Evolutionary conservation across 2,329 filamentous ascomycete species (phyloP), one percentile per base, ranked within the genome.

Genomic region (Aspergillus persii): DNA sequence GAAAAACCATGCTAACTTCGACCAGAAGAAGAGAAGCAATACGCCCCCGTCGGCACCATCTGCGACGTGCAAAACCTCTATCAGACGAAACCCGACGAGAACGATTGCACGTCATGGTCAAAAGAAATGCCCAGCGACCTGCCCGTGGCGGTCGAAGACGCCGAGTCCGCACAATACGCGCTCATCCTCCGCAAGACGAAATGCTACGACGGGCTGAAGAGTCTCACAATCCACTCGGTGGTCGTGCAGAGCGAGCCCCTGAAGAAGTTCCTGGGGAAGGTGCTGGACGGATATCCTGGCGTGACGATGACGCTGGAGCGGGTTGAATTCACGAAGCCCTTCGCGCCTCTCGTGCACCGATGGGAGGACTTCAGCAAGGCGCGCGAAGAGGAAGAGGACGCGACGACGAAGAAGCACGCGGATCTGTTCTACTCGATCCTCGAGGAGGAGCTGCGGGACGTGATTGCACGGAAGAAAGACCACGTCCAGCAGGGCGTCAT

Each of bases 301-400:
- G 77, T 90, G 31, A 83, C 84, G 2, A 82, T 83, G 36, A 80
- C 79, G 9, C 75, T 90, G 29, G 79, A 85, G n/a, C 80, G 84
- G 1, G 76, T 90, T 1, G 83, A 84, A 57, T 89, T 90, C 61
- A 70, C 75, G 7, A 82, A 81, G 0, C 85, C 85, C 0, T 90
- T 89, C 61, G 76, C 83, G 63, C 84, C 85, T 0, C 84, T 91
- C 52, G 84, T 89, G 46, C 86, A 91, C 71, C 81, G 87, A 33
- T 90, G 87, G 86, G 74, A 79, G 1, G 67, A 75, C 6, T 78
- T 87, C 41, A 64, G 70, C 8, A 68, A 74, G 3, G 77, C 79
- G 27, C 73, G 78, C 48, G 68, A 80, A 8, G 75, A 78, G 33
- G 65, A 77, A 7, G 68, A 74, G 1, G 81, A 85, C 15, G 65